phyloP scores from a whole-genome alignment of 352 stramenopile genomes.

The Globisporangium sylvaticum region DNA sequence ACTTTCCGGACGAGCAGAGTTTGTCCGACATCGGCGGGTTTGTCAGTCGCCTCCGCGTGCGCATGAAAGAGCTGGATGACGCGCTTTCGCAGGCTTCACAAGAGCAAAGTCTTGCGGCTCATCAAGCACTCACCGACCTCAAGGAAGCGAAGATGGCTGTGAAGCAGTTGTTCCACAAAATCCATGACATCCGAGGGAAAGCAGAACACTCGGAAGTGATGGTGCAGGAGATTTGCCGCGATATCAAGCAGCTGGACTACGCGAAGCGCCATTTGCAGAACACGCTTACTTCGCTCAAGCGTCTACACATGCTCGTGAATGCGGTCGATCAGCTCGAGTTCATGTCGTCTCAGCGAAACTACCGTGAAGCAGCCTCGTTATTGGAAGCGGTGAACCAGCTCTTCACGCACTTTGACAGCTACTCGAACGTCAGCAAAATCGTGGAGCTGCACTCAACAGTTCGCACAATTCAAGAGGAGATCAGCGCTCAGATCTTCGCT shows the following conservation, averaged over 20 bases:
- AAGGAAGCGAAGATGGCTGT: slow-evolving; percentile 86
- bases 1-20: slow-evolving; percentile 88
- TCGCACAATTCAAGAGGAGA: slow-evolving; percentile 83
- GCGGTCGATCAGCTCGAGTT: slow-evolving; percentile 92
- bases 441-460: slow-evolving; percentile 91
- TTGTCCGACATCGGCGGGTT: slow-evolving; percentile 81
- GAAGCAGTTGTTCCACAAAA: slow-evolving; percentile 89
- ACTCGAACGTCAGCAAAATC: slow-evolving; percentile 91
- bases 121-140: slow-evolving; percentile 77
- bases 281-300: slow-evolving; percentile 94
- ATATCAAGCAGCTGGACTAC: slow-evolving; percentile 98
- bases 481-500: slow-evolving; percentile 86
- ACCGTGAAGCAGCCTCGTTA: slow-evolving; percentile 93
- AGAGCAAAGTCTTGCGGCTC: slow-evolving; percentile 68
- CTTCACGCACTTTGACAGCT: slow-evolving; percentile 95
- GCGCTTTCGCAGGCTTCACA: slow-evolving; percentile 74
- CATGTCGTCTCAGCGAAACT: slow-evolving; percentile 85
- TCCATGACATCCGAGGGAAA: slow-evolving; percentile 92
- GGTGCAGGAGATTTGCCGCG: slow-evolving; percentile 97
- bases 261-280: slow-evolving; percentile 96
- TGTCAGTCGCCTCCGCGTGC: slow-evolving; percentile 62
- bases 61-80: slow-evolving; percentile 82
- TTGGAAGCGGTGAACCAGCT: slow-evolving; percentile 96
- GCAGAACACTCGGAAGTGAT: slow-evolving; percentile 94
- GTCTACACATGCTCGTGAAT: slow-evolving; percentile 97